Percentiles rank a stretch among this genome's conserved stretches.
Conservation (phyloP, 805 yeast species). For the Ogataea paraovalis region DNA sequence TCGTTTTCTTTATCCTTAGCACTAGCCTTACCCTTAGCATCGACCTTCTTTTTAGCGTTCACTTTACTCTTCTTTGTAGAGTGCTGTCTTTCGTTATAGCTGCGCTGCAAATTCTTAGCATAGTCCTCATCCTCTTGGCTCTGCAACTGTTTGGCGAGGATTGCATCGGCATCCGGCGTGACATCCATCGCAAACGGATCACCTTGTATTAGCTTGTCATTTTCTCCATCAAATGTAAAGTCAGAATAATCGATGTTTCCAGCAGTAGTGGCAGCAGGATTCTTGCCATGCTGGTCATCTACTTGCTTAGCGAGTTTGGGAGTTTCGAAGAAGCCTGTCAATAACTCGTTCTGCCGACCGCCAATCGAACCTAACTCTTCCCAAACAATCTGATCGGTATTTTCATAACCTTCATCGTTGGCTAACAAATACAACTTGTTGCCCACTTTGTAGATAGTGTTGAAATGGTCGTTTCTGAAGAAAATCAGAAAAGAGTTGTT, state of each 20-base stretch:
- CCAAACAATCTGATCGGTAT: constrained; percentile 64
- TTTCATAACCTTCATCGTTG: constrained; percentile 65
- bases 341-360: constrained; percentile 68
- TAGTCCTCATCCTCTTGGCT: constrained; percentile 29
- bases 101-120: constrained; percentile 26
- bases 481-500: constrained; percentile 62
- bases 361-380: constrained; percentile 62
- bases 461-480: constrained; percentile 88
- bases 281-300: neutral
- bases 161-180: constrained; percentile 15
- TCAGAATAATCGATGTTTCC: constrained; percentile 12
- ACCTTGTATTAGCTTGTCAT: constrained; percentile 2
- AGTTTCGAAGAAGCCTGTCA: constrained; percentile 61
- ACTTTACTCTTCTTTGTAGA: neutral
- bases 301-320: constrained; percentile 4
- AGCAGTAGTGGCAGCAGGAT: constrained; percentile 1
- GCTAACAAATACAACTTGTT: constrained; percentile 58
- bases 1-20: too few species aligned
- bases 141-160: constrained; percentile 30
- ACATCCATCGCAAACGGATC: constrained; percentile 4
- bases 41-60: neutral
- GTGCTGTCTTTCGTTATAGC: constrained; percentile 8
- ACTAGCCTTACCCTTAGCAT: neutral
- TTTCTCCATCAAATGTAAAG: constrained; percentile 18
- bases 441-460: constrained; percentile 55